Conservation (phyloP, 176 grass and related monocot genomes). For the Juncus effusus region DNA sequence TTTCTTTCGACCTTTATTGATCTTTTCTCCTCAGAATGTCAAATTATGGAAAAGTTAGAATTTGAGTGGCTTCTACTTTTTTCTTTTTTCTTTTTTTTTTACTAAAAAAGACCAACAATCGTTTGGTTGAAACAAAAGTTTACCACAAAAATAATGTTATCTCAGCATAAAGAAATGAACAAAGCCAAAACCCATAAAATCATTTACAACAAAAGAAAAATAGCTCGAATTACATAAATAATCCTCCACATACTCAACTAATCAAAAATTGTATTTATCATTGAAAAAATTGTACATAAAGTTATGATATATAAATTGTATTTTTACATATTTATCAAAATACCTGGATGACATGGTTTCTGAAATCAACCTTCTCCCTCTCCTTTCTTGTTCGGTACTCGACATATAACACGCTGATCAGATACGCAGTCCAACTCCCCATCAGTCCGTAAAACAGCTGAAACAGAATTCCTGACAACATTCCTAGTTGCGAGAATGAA, state of each 20-base stretch:
- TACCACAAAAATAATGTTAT: too few species aligned
- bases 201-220: too few species aligned
- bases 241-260: too few species aligned
- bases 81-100: too few species aligned
- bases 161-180: too few species aligned
- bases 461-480: constrained; percentile 62
- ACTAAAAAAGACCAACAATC: too few species aligned
- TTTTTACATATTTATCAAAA: neutral
- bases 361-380: constrained; percentile 80
- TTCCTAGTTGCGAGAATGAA: constrained; percentile 94
- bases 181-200: too few species aligned
- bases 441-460: constrained; percentile 89
- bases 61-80: constrained; percentile 13
- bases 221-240: too few species aligned
- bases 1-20: neutral
- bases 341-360: constrained; percentile 94
- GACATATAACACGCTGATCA: constrained; percentile 88
- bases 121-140: too few species aligned
- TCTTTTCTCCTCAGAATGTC: constrained; percentile 19
- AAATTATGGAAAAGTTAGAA: constrained; percentile 20
- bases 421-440: constrained; percentile 94
- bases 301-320: too few species aligned
- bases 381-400: constrained; percentile 89
- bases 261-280: too few species aligned
- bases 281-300: too few species aligned